Evolutionary conservation across 495 filamentous ascomycete genomes (phyloP), one percentile per base, ranked within the genome.

Genomic region (Aspergillus saccharolyticus): DNA sequence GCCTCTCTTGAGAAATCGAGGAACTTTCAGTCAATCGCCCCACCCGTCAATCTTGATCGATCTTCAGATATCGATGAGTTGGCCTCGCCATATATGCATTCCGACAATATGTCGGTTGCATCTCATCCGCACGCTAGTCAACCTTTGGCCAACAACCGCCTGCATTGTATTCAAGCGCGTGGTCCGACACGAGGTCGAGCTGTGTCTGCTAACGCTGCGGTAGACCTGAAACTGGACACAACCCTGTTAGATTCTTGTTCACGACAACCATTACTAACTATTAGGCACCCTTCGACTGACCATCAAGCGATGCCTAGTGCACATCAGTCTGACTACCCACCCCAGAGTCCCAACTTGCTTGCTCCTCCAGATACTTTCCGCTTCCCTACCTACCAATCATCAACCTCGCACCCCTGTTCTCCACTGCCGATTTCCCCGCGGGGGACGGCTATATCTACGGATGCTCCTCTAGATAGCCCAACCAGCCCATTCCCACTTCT

Each of bases 1-100:
- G 85, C 86, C 7, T 88, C 89, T 4, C 72, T 97, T 48, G 84
- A 94, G 61, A 90, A 85, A 62, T 86, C 86, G 28, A 82, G 87
- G 62, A 93, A 89, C 58, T 81, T 87, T 47, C 61, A 66, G 56
- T 81, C 85, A 49, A 76, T 86, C 39, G 75, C 82, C 33, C 33
- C 33, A 18, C 83, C 84, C 14, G 84, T 96, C 33, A 79, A 86
- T 60, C 69, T 83, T 16, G 81, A 88, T 50, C 80, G 87, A 53
- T 89, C 89, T 67, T 90, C 89, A 2, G 85, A 91, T 52, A 83
- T 88, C 43, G 79, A 65, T n/a, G 77, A 74, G 8, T 59, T 69
- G 7, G 71, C 63, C 12, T 61, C 70, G 17, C 76, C 77, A 52
- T 70, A 79, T 49, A 73, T 76, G 49, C 52, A 57, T 42, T 44